A percentile compares a stretch with the other conserved stretches of the same genome.
Evolutionary conservation across 1,284 basidiomycete genomes (phyloP).

Genomic region (Laetiporus sulphureus): DNA sequence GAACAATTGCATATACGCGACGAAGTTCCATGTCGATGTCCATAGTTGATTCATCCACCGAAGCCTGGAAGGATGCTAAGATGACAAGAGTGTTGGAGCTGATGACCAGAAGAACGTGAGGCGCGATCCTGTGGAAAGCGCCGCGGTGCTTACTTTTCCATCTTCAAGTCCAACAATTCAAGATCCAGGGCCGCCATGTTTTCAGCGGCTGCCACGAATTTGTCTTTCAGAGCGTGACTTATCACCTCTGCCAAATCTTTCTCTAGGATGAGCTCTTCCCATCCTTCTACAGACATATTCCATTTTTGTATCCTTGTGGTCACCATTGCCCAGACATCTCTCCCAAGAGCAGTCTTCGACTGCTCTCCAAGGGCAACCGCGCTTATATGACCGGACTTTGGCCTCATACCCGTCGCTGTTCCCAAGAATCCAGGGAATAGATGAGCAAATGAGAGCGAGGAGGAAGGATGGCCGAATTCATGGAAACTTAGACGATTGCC

Average conservation of each 20-base stretch:
- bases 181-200: constrained; percentile 49
- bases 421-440: constrained; percentile 55
- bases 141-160: constrained; percentile 42
- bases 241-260: constrained; percentile 42
- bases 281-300: constrained; percentile 57
- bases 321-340: constrained; percentile 58
- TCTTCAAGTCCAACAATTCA: constrained; percentile 62
- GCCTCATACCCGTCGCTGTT: constrained; percentile 23
- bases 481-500: constrained; percentile 56
- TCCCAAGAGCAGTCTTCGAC: constrained; percentile 30
- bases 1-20: constrained; percentile 58
- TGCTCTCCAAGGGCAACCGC: constrained; percentile 46
- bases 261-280: constrained; percentile 56
- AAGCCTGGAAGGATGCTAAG: constrained; percentile 60
- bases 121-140: background rate
- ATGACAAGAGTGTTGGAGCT: constrained; percentile 51
- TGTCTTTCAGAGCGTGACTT: constrained; percentile 35
- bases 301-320: constrained; percentile 64
- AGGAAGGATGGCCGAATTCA: constrained; percentile 49
- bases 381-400: constrained; percentile 49
- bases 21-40: constrained; percentile 38
- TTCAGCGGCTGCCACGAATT: constrained; percentile 31
- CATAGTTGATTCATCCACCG: constrained; percentile 39
- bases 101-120: too few relatives aligned
- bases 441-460: constrained; percentile 48